These are phyloP conservation scores for Coemansia sp. DNA, from an alignment of 192 early-diverging fungal species.

Conservation along the genomic window DNA sequence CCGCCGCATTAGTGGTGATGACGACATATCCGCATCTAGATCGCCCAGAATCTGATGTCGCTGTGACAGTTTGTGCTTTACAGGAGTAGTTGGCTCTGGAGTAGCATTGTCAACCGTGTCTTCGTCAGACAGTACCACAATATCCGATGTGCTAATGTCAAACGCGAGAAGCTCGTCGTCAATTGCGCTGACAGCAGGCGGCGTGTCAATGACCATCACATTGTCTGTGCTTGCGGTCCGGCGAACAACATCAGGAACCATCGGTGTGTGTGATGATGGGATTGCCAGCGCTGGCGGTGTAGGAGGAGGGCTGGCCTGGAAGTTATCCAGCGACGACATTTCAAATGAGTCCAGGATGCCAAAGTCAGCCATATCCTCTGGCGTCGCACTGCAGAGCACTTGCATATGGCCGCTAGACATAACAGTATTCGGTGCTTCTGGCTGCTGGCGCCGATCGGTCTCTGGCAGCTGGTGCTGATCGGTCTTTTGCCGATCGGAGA, in stretches of 20 bases:
- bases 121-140: slow-evolving; percentile 33
- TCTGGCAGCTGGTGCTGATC: neutral
- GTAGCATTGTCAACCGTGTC: slow-evolving; percentile 5
- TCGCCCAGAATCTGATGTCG: neutral
- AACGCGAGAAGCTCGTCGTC: slow-evolving; percentile 25
- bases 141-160: slow-evolving; percentile 27
- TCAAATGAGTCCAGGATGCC: slow-evolving; percentile 17
- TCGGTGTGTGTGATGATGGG: slow-evolving; percentile 1
- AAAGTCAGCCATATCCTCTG: slow-evolving; percentile 6
- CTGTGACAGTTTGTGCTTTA: neutral
- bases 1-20: slow-evolving; percentile 11
- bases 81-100: neutral
- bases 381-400: neutral
- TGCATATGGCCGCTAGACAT: neutral
- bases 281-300: slow-evolving; percentile 15
- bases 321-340: slow-evolving; percentile 16
- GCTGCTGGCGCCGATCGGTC: neutral
- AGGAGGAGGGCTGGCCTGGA: slow-evolving; percentile 26
- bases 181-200: slow-evolving; percentile 1
- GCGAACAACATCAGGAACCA: neutral
- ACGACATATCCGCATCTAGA: slow-evolving; percentile 16
- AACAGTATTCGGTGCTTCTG: neutral
- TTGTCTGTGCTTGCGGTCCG: slow-evolving; percentile 1
- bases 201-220: slow-evolving; percentile 1
- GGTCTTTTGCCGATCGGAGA: neutral